These are phyloP conservation scores for Saxispiralis lemnorum DNA, from an alignment of 495 filamentous ascomycete genomes.

Conservation along the genomic window DNA sequence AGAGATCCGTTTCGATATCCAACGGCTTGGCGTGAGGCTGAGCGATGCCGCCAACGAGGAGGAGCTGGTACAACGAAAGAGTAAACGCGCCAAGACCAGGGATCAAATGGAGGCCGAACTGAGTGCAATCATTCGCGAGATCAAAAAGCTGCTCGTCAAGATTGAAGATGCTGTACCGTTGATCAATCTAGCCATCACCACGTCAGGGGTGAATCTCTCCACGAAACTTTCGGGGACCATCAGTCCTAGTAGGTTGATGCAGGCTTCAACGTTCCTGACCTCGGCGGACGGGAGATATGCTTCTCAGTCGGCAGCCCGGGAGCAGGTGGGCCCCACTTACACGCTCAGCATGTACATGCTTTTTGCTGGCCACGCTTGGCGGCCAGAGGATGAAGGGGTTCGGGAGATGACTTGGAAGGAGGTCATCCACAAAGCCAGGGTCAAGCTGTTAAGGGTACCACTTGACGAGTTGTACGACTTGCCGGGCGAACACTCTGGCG, in stretches of 20 bases:
- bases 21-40: conserved; percentile 61
- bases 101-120: conserved; percentile 41
- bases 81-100: conserved; percentile 31
- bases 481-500: conserved; percentile 7
- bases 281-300: conserved; percentile 77
- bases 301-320: neutral
- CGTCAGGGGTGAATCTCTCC: conserved; percentile 74
- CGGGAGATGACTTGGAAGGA: conserved; percentile 89
- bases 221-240: conserved; percentile 63
- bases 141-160: conserved; percentile 52
- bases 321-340: conserved; percentile 75
- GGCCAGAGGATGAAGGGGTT: conserved; percentile 42
- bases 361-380: conserved; percentile 56
- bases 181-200: conserved; percentile 88
- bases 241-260: conserved; percentile 77
- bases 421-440: conserved; percentile 81
- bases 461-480: conserved; percentile 26
- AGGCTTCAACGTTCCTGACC: conserved; percentile 84
- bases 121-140: conserved; percentile 52
- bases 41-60: conserved; percentile 50
- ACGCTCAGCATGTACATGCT: conserved; percentile 91
- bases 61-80: conserved; percentile 37
- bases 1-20: conserved; percentile 72
- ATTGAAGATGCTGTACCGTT: conserved; percentile 90
- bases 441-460: conserved; percentile 51